Percentiles rank a stretch among this genome's conserved stretches.
These are phyloP conservation scores for Paecilomyces fulvus DNA, from an alignment of 2,329 filamentous ascomycete species.

Conservation along the genomic window DNA sequence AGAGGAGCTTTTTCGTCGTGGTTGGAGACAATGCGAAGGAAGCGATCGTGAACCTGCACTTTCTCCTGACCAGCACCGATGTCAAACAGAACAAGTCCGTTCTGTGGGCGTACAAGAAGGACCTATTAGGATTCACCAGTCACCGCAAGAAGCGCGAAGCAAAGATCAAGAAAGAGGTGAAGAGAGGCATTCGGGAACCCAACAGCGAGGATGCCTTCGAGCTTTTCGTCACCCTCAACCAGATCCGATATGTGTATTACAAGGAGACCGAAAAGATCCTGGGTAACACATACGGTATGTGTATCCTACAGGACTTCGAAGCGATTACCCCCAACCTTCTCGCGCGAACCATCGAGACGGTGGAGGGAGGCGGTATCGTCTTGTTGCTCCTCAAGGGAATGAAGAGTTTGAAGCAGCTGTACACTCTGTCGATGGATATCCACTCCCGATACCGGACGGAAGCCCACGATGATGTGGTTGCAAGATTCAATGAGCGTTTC, in stretches of 20 bases:
- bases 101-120: conserved; percentile 98
- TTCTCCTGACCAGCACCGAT: conserved; percentile 83
- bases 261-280: conserved; percentile 99
- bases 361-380: conserved; percentile 90
- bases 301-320: conserved; percentile 96
- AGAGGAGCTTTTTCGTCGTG: conserved; percentile 94
- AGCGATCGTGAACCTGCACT: conserved; percentile 89
- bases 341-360: conserved; percentile 90
- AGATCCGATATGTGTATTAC: conserved; percentile 98
- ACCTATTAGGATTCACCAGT: conserved; percentile 87
- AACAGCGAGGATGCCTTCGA: conserved; percentile 95
- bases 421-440: conserved; percentile 95
- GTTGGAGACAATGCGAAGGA: conserved; percentile 93
- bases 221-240: conserved; percentile 89
- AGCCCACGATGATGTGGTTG: conserved; percentile 88
- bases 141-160: conserved; percentile 96
- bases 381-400: conserved; percentile 89
- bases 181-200: conserved; percentile 82
- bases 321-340: conserved; percentile 95
- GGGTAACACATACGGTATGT: conserved; percentile 97
- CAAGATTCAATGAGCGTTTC: conserved; percentile 96
- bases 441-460: conserved; percentile 95
- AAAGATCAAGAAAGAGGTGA: conserved; percentile 98
- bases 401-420: conserved; percentile 93
- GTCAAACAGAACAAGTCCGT: conserved; percentile 95